Evolutionary conservation across 2,329 filamentous ascomycete species (phyloP).

Genomic region (Fusarium sp.): DNA sequence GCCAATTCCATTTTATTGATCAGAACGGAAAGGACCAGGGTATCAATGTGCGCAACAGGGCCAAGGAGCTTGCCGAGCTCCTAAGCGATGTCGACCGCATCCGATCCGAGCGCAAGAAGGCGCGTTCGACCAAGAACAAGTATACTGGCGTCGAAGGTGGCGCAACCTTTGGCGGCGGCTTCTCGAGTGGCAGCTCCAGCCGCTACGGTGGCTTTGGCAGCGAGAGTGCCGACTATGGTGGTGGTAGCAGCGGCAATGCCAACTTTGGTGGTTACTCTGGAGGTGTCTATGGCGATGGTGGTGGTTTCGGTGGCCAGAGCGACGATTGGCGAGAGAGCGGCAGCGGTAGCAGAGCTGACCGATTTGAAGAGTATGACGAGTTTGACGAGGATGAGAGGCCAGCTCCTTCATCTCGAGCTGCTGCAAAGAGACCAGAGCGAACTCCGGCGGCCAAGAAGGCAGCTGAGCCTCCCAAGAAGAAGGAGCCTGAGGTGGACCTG

Average conservation of each 20-base stretch:
- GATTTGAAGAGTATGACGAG: constrained; percentile 98
- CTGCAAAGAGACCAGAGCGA: constrained; percentile 48
- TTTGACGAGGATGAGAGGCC: constrained; percentile 79
- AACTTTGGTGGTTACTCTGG: constrained; percentile 71
- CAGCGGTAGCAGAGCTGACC: constrained; percentile 71
- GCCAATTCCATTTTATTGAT: constrained; percentile 97
- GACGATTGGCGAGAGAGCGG: constrained; percentile 76
- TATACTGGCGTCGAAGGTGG: constrained; percentile 95
- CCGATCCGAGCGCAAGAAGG: constrained; percentile 86
- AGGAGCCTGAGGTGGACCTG: constrained; percentile 90
- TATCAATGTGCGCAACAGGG: constrained; percentile 95
- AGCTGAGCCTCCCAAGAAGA: constrained; percentile 78
- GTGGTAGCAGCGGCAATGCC: constrained; percentile 51
- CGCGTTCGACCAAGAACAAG: constrained; percentile 89
- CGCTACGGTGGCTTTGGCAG: constrained; percentile 94
- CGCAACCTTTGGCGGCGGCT: constrained; percentile 68
- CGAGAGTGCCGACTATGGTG: constrained; percentile 79
- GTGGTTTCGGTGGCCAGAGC: constrained; percentile 85
- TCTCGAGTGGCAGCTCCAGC: constrained; percentile 61
- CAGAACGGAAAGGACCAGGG: constrained; percentile 98
- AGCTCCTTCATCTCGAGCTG: constrained; percentile 58
- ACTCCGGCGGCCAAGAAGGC: constrained; percentile 53
- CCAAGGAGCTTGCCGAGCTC: constrained; percentile 95
- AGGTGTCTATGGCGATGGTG: constrained; percentile 93
- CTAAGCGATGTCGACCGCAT: constrained; percentile 92